A percentile compares a stretch with the other conserved stretches of the same genome.
phyloP scores from a whole-genome alignment of 2,329 filamentous ascomycete genomes.

The Paracorniculantispora psalliotae region DNA sequence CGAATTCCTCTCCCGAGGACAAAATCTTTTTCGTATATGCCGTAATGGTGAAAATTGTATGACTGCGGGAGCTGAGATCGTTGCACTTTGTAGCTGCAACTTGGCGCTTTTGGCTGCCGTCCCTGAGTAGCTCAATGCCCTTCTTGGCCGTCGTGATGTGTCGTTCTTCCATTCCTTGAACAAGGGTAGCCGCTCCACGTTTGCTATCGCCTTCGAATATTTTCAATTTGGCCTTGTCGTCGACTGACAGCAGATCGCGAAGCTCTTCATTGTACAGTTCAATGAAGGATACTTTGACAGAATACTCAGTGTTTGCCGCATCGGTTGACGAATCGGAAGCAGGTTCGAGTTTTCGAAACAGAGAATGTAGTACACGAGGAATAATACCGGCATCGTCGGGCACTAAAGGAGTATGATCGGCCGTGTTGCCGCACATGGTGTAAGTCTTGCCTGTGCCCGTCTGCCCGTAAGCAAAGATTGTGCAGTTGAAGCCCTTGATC shows the following conservation, averaged over 20 bases:
- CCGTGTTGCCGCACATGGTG: constrained; percentile 98
- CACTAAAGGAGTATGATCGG: constrained; percentile 74
- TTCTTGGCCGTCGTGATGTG: constrained; percentile 81
- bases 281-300: constrained; percentile 97
- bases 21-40: constrained; percentile 83
- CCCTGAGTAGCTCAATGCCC: constrained; percentile 82
- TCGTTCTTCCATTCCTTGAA: constrained; percentile 96
- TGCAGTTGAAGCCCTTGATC: constrained; percentile 92
- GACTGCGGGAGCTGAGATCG: constrained; percentile 91
- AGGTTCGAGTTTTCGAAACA: constrained; percentile 79
- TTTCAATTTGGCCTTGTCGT: constrained; percentile 83
- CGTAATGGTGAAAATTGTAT: constrained; percentile 95
- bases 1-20: constrained; percentile 79
- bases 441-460: constrained; percentile 98
- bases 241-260: constrained; percentile 76
- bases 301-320: constrained; percentile 77
- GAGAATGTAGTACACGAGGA: constrained; percentile 77
- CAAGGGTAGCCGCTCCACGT: constrained; percentile 75
- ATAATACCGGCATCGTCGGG: constrained; percentile 94
- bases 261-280: constrained; percentile 98
- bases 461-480: constrained; percentile 97
- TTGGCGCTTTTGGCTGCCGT: constrained; percentile 88
- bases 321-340: no score
- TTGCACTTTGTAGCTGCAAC: constrained; percentile 99
- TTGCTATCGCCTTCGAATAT: constrained; percentile 91